A percentile compares a stretch with the other conserved stretches of the same genome.
Evolutionary conservation across 768 basidiomycete genomes (phyloP).

Genomic region (Vararia minispora): DNA sequence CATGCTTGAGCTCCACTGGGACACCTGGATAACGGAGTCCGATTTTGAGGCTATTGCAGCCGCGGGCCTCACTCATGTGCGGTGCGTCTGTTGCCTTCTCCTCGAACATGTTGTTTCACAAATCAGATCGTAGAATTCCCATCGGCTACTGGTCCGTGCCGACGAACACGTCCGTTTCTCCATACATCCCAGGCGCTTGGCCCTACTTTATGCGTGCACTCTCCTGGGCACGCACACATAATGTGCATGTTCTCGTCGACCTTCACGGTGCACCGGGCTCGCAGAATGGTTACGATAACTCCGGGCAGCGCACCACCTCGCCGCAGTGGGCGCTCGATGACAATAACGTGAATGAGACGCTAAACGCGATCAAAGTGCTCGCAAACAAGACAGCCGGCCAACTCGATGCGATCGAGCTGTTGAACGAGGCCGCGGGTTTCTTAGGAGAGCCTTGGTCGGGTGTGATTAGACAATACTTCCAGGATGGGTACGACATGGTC

Average conservation of each 20-base stretch:
- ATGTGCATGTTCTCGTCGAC: slow-evolving; percentile 63
- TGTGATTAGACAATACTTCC: slow-evolving; percentile 43
- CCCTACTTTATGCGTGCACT: slow-evolving; percentile 54
- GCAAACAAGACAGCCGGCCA: slow-evolving; percentile 40
- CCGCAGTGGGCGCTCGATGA: slow-evolving; percentile 42
- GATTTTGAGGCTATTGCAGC: slow-evolving; percentile 56
- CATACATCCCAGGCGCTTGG: slow-evolving; percentile 56
- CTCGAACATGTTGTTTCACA: neutral
- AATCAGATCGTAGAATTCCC: slow-evolving; percentile 49
- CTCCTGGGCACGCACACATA: slow-evolving; percentile 49
- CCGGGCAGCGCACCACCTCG: slow-evolving; percentile 46
- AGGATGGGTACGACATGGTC: slow-evolving; percentile 48
- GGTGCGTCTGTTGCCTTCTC: slow-evolving; percentile 26
- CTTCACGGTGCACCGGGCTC: slow-evolving; percentile 63
- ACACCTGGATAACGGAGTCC: slow-evolving; percentile 57
- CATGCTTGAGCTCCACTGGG: slow-evolving; percentile 44
- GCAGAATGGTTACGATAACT: slow-evolving; percentile 62
- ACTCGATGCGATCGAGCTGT: slow-evolving; percentile 52
- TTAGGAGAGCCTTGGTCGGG: slow-evolving; percentile 28
- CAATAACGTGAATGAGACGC: slow-evolving; percentile 39
- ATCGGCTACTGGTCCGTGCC: slow-evolving; percentile 77
- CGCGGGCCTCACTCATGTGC: slow-evolving; percentile 63
- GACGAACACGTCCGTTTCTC: slow-evolving; percentile 34
- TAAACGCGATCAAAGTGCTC: slow-evolving; percentile 48
- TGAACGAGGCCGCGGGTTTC: slow-evolving; percentile 64